phyloP scores from a whole-genome alignment of 2,329 filamentous ascomycete species.

The Dactylellina haptotyla region DNA sequence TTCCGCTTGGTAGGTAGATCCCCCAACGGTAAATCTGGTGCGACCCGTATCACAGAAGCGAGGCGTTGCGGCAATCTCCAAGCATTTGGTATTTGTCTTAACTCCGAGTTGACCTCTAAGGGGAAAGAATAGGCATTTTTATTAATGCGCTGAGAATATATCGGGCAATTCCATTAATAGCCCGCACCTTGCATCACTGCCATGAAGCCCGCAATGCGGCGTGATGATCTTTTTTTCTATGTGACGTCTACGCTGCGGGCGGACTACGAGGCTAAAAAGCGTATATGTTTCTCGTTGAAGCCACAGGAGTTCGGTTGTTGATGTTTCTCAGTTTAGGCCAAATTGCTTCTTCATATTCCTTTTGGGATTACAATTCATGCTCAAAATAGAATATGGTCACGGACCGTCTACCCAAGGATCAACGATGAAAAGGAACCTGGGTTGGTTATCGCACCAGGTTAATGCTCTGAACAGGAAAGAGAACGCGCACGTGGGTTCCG shows the following conservation, averaged over 20 bases:
- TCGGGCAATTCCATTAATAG: slow-evolving; percentile 13
- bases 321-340: slow-evolving; percentile 12
- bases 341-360: slow-evolving; percentile 6
- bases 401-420: slow-evolving; percentile 21
- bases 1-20: background rate
- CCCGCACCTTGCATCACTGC: background rate
- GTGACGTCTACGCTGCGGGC: slow-evolving; percentile 2
- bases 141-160: background rate
- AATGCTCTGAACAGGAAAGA: slow-evolving; percentile 1
- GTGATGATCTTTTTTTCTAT: background rate
- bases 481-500: slow-evolving; percentile 37
- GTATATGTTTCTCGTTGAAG: background rate
- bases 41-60: background rate
- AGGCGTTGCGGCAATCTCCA: slow-evolving; percentile 3
- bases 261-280: slow-evolving; percentile 1
- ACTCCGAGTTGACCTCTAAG: background rate
- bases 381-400: slow-evolving; percentile 44
- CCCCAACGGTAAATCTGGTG: background rate
- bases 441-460: slow-evolving; percentile 31
- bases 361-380: background rate
- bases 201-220: slow-evolving; percentile 23
- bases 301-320: background rate
- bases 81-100: background rate
- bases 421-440: background rate
- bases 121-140: background rate